Base-by-base conservation (phyloP, 2,329 filamentous ascomycete species). In the Piedraia hortae region DNA sequence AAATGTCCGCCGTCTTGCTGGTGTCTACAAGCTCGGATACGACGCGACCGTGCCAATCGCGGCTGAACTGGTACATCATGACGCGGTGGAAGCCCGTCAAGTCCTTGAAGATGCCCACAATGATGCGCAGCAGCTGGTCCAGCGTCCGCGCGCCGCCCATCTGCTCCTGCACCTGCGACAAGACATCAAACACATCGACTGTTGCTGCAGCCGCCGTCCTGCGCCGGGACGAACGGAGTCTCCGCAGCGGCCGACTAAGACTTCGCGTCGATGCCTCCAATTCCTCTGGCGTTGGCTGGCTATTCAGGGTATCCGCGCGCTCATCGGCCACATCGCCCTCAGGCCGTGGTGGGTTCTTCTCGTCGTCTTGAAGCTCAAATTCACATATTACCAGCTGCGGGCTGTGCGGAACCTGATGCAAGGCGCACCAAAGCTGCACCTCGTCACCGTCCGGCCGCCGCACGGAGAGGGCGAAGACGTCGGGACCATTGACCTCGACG, bases 41-140 rank as follows among this genome's bases (percentile, higher is more conserved):
- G 1, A 89, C 77, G 25, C 72, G 66, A 10, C 77, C 78, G 34
- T 88, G 89, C 53, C 70, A 85, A 1, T 56, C 45, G 4, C 64
- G 53, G 41, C 90, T 78, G 31, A 90, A 90, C 41, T 89, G 75
- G 36, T 89, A 90, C 2, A 90, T 59, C 73, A 90, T 80, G 21
- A 89, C 74, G 7, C 78, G 70, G 38, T 89, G 78, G 31, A 90
- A 90, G 0, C 78, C 77, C 0, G 77, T 88, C 21, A 90, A 42
- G 37, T 90, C 78, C 38, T 88, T 89, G 15, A 89, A 62, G 5
- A 90, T 70, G 1, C 77, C 77, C 0, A 82, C 71, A 3, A 85
- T 46, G 4, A 80, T 66, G 34, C 85, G 82, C 16, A 89, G 49
- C 27, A 90, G 75, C 1, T 44, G 53, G 1, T 77, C 65, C 1